Evolutionary conservation across 2,329 filamentous ascomycete genomes (phyloP), one percentile per base, ranked within the genome.

Genomic region (Aspergillus fumigatiaffinis): DNA sequence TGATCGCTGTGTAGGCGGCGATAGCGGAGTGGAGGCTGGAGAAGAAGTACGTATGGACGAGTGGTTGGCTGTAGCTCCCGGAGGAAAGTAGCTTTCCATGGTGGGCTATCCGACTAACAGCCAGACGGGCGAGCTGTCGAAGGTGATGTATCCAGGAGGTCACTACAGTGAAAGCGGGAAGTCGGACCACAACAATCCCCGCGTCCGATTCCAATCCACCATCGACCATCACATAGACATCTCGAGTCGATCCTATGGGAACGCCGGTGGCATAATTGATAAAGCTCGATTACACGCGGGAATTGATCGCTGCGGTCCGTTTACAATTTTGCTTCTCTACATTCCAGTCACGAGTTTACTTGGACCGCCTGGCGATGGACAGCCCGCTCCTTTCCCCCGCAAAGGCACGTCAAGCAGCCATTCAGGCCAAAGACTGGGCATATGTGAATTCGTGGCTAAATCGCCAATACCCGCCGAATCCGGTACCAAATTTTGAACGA

Each of bases 371-470:
- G 32, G 52, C 54, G 5, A 71, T 74, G 62, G 71, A 73, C 54
- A 71, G 66, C 54, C 71, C 82, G 28, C 77, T 85, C 48, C 81
- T 84, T 63, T 87, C 84, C 2, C 84, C 84, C 5, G 83, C 83
- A 6, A 86, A 86, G 71, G 83, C 84, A 23, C 88, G 91, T 58
- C 87, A 89, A 59, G 89, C 91, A 64, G 89, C 90, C 60, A 89
- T 89, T 12, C 87, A 89, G 61, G 90, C 91, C 50, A 92, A 93
- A 70, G 92, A 97, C 75, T 97, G 93, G 93, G 87, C 87, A 55
- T 91, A 90, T 63, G 84, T 97, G 64, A 91, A 95, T 74, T 80
- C 80, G 66, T 97, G 93, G 92, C 84, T 97, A 10, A 80, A 82
- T 49, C 82, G 84, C 58, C 89, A 89, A 68, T 90, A 89, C 64